phyloP scores from a whole-genome alignment of 164 flowering plant genomes.

The Macadamia tetraphylla region DNA sequence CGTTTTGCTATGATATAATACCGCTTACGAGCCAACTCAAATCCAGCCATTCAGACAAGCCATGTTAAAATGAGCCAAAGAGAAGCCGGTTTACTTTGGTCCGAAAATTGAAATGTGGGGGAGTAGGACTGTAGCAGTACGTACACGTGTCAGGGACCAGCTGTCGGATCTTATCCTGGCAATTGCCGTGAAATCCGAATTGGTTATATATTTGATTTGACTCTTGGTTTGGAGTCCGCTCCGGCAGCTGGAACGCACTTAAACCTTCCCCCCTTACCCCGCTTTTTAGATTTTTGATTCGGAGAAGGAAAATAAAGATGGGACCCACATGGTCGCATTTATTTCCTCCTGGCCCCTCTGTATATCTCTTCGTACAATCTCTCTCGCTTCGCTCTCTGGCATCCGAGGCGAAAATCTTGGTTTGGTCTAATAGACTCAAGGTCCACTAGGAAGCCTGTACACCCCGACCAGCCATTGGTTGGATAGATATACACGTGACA shows the following conservation, averaged over 20 bases:
- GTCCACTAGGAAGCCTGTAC: too few species aligned
- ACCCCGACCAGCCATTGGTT: too few species aligned
- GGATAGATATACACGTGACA: too few species aligned
- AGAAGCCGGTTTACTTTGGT: not conserved
- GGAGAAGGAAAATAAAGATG: slow-evolving; percentile 3
- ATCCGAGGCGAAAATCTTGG: too few species aligned
- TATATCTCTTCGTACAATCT: too few species aligned
- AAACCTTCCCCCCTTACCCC: slow-evolving; percentile 5
- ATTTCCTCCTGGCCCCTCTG: not conserved
- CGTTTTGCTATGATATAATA: too few species aligned
- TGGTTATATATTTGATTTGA: slow-evolving; percentile 15
- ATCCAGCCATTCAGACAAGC: too few species aligned
- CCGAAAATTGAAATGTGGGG: too few species aligned
- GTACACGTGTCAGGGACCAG: slow-evolving; percentile 38
- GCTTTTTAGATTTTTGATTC: slow-evolving; percentile 27
- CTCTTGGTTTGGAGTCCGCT: slow-evolving; percentile 31
- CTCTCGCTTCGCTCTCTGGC: too few species aligned
- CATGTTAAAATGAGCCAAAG: not conserved
- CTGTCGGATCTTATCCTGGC: slow-evolving; percentile 44
- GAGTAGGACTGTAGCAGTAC: not conserved
- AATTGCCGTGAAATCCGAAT: not conserved
- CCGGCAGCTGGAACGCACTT: slow-evolving; percentile 40
- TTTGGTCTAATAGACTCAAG: too few species aligned
- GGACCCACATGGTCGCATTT: not conserved
- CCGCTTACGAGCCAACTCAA: too few species aligned